Conservation (phyloP, 495 filamentous ascomycete species). For the Penicillium odoratum region DNA sequence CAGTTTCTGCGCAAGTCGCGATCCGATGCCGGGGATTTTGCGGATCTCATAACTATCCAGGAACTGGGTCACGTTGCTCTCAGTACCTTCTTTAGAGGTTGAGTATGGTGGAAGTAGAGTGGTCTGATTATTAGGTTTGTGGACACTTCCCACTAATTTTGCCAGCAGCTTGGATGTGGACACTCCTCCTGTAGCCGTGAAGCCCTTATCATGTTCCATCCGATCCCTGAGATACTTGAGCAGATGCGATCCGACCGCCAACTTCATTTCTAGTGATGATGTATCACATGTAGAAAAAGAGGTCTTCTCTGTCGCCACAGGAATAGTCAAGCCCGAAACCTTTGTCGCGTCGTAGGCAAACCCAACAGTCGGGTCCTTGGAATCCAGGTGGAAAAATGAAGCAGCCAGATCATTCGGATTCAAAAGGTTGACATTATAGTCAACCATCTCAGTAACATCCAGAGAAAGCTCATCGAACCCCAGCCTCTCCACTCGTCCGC, state of each 20-base stretch:
- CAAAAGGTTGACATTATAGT: slow-evolving; percentile 71
- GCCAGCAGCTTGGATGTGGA: slow-evolving; percentile 81
- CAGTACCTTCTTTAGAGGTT: slow-evolving; percentile 11
- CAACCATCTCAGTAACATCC: slow-evolving; percentile 82
- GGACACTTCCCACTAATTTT: slow-evolving; percentile 79
- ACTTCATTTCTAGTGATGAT: slow-evolving; percentile 46
- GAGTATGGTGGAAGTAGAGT: slow-evolving; percentile 69
- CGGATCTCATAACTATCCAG: slow-evolving; percentile 76
- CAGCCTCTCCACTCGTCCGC: slow-evolving; percentile 69
- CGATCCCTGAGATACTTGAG: slow-evolving; percentile 66
- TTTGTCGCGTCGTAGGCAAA: slow-evolving; percentile 73
- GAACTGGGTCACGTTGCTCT: slow-evolving; percentile 62
- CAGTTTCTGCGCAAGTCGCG: slow-evolving; percentile 70
- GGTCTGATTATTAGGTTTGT: slow-evolving; percentile 87
- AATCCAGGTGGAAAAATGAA: slow-evolving; percentile 81
- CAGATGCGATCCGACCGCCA: slow-evolving; percentile 73
- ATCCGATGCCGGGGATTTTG: slow-evolving; percentile 83
- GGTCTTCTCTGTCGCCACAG: slow-evolving; percentile 21
- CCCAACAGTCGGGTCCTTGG: slow-evolving; percentile 71
- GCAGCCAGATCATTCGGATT: slow-evolving; percentile 62
- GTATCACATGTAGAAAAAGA: background rate
- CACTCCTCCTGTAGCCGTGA: slow-evolving; percentile 84
- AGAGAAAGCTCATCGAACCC: slow-evolving; percentile 85
- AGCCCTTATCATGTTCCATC: slow-evolving; percentile 77
- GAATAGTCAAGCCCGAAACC: slow-evolving; percentile 59